A percentile compares a stretch with the other conserved stretches of the same genome.
Evolutionary conservation across 192 early-diverging fungal species (phyloP).

Genomic region (Umbelopsis sp.): DNA sequence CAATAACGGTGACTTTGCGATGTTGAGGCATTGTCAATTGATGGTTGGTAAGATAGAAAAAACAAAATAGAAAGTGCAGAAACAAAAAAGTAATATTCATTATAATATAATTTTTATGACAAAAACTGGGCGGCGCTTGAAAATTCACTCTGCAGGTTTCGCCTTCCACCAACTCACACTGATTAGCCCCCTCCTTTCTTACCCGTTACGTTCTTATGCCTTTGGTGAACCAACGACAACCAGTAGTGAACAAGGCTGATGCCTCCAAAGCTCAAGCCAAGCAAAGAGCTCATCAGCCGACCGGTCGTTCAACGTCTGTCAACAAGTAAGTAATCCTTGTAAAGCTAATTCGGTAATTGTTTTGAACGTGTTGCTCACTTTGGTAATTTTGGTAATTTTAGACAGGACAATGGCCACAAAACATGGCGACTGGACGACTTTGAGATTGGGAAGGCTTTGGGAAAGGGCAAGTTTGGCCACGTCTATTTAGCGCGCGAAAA

Average conservation of each 20-base stretch:
- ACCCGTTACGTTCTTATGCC: not conserved
- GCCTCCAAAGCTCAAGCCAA: not conserved
- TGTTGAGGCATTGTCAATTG: conserved; percentile 38
- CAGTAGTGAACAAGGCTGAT: not conserved
- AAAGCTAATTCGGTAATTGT: conserved; percentile 14
- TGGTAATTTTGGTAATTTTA: not conserved
- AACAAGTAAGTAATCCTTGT: not conserved
- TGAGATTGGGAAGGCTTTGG: conserved; percentile 85
- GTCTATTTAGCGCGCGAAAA: conserved; percentile 94
- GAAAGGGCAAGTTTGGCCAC: conserved; percentile 96
- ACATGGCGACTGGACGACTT: conserved; percentile 78
- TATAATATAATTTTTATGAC: too few relatives aligned
- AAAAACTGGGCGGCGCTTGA: not conserved
- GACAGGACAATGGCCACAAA: not conserved
- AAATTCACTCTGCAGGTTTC: not conserved
- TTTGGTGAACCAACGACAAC: conserved; percentile 2
- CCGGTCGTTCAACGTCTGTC: not conserved
- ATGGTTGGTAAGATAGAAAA: not conserved
- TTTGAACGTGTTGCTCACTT: not conserved
- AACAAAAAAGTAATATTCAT: not conserved
- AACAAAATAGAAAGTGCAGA: not conserved
- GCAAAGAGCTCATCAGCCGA: not conserved
- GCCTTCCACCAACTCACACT: not conserved
- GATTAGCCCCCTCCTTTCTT: not conserved
- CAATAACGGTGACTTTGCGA: conserved; percentile 74